Conservation (phyloP, 108 stramenopile genomes). For the Hondaea fermentalgiana region DNA sequence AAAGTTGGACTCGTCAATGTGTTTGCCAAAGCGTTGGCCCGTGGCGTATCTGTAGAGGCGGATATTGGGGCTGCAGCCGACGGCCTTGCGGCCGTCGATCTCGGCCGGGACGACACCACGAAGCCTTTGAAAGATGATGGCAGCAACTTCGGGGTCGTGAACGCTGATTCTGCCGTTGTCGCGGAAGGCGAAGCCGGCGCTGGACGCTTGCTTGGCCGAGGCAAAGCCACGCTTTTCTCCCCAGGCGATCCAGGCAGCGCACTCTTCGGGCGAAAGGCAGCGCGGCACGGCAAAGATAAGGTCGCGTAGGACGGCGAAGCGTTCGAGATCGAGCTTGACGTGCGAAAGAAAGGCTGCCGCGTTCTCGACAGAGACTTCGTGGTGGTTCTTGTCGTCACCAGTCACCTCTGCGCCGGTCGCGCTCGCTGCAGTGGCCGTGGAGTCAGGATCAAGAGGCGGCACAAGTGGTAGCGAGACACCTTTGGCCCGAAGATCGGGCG, state of each 20-base stretch:
- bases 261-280: conserved; percentile 55
- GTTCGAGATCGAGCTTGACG: background rate
- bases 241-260: conserved; percentile 64
- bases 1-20: conserved; percentile 61
- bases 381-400: background rate
- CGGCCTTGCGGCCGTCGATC: conserved; percentile 36
- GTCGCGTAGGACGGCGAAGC: background rate
- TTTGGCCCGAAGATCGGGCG: background rate
- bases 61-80: conserved; percentile 72
- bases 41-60: conserved; percentile 68
- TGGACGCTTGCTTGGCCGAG: conserved; percentile 52
- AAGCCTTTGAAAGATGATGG: conserved; percentile 31
- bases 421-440: background rate
- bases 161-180: conserved; percentile 51
- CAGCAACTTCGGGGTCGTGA: conserved; percentile 20
- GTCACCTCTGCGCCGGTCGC: background rate
- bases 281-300: background rate
- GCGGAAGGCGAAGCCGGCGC: conserved; percentile 61
- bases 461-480: background rate
- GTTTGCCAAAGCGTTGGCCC: conserved; percentile 73
- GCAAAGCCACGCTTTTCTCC: conserved; percentile 54
- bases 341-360: background rate
- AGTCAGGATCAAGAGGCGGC: background rate
- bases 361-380: background rate
- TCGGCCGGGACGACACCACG: conserved; percentile 16